Base-by-base conservation (phyloP, 208 protist species). In the Acanthamoeba sp. region DNA sequence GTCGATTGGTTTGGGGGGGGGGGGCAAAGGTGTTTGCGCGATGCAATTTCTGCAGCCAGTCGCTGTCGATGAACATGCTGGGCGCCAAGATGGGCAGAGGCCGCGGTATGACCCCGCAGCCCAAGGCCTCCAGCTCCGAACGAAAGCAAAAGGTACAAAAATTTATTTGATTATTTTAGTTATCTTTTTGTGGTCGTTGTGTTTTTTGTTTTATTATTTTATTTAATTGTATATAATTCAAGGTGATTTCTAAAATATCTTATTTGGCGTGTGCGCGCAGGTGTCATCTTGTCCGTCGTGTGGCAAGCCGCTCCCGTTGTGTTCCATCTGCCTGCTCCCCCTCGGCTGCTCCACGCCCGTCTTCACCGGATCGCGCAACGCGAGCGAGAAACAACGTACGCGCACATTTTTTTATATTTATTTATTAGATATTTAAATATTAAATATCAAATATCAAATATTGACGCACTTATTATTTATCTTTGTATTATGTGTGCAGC, bases 321-420 rank as follows among this genome's bases (percentile, higher is more conserved):
- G 97, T 80, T 88, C 95, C 40, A 38, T 97, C 27, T 97, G 97
- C 69, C 59, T 97, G 45, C 66, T 97, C 16, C 95, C 93, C 38
- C 52, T 97, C 27, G 95, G 93, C 40, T 95, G 90, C n/a, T 95
- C 90, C 36, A 76, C 62, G 36, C 57, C 80, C 7, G 87, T 78
- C 18, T 91, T 91, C 57, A 48, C 24, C 45, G 76, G 76, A 16
- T 85, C 76, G 45, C 57, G 84, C 34, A 69, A 93, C 29, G 73
- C 85, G 12, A 59, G 88, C 29, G 90, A 80, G 71, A 76, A 80
- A 50, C 90, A 84, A 36, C 36, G 94, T 90, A 69, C 84, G 84
- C 29, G 12, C 62, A 29, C 62, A n/a, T n/a, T n/a, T n/a, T n/a
- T n/a, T n/a, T n/a, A n/a, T n/a, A n/a, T n/a, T n/a, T n/a, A n/a